Base-by-base conservation (phyloP, 1,139 yeast species). In the Protomyces lactucae-debilis region DNA sequence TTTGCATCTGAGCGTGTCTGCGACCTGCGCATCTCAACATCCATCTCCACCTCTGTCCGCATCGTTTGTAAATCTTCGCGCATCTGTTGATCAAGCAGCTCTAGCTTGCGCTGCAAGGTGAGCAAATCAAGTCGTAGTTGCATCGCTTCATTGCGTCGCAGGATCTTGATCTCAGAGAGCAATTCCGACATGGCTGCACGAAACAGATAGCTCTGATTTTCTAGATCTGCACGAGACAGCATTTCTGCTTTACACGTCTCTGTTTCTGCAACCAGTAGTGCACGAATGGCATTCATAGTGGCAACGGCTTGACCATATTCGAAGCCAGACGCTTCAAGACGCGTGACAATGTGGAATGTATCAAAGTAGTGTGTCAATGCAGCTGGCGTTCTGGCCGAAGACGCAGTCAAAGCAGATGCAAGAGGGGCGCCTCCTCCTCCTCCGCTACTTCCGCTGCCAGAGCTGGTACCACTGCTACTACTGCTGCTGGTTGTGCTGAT, bases 121-220 rank as follows among this genome's bases (percentile, higher is more conserved):
- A 87, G 84, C 67, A 88, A 84, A 60, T 85, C 82, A 68, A 85
- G 84, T 28, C 87, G 83, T 65, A 85, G 77, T 68, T 86, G 88
- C 69, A 86, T 85, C 61, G 88, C 79, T 69, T 89, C 90, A 25
- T 80, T 79, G 69, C 87, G 92, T 67, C 97, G 78, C 21, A 87
- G 82, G 60, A 87, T 81, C 54, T 87, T 85, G 25, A 91, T 83
- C 71, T 91, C 97, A 48, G 88, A 90, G 60, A 88, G 76, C 52
- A 93, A 77, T 73, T 93, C 98, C 65, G 93, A 87, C 69, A 91
- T 89, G 0, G 97, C 97, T 55, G 97, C 95, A 73, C 91, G 95
- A 75, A 91, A 92, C 36, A 93, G 77, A 73, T 93, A 93, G 16
- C 68, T 68, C 35, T 68, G 64, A 60, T 68, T 68, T 52, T 68